Percentiles rank a stretch among this genome's conserved stretches.
Conservation (phyloP, 306 rosid genomes). For the Canavalia gladiata region DNA sequence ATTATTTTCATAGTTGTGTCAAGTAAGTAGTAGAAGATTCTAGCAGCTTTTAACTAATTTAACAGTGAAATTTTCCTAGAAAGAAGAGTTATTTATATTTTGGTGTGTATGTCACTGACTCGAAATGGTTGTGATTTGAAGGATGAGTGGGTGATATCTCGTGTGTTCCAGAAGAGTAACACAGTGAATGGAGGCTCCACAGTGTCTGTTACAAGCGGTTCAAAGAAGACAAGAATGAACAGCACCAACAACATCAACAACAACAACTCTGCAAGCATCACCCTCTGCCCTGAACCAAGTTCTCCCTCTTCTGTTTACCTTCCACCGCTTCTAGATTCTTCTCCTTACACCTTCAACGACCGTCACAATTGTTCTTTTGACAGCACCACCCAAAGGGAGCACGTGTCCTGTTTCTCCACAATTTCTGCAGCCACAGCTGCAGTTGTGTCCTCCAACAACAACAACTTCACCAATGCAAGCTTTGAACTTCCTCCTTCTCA, state of each 20-base stretch:
- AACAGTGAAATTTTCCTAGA: no score
- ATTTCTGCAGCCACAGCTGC: slow-evolving; percentile 41
- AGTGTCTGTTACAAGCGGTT: slow-evolving; percentile 42
- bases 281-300: slow-evolving; percentile 69
- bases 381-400: slow-evolving; percentile 74
- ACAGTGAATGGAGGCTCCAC: slow-evolving; percentile 47
- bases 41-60: not conserved
- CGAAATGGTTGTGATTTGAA: slow-evolving; percentile 21
- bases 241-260: slow-evolving; percentile 1
- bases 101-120: not conserved
- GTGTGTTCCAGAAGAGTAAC: slow-evolving; percentile 82
- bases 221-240: slow-evolving; percentile 63
- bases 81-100: no score
- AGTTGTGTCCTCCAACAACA: slow-evolving; percentile 38
- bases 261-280: not conserved
- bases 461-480: slow-evolving; percentile 44
- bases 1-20: not conserved
- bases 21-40: not conserved
- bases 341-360: slow-evolving; percentile 63
- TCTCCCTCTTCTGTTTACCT: slow-evolving; percentile 89
- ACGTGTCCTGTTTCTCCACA: slow-evolving; percentile 99
- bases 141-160: slow-evolving; percentile 99
- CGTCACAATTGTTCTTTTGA: slow-evolving; percentile 67
- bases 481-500: slow-evolving; percentile 50
- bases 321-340: slow-evolving; percentile 86